phyloP scores from a whole-genome alignment of 1,284 basidiomycete species.

The Vanrija humicola region DNA sequence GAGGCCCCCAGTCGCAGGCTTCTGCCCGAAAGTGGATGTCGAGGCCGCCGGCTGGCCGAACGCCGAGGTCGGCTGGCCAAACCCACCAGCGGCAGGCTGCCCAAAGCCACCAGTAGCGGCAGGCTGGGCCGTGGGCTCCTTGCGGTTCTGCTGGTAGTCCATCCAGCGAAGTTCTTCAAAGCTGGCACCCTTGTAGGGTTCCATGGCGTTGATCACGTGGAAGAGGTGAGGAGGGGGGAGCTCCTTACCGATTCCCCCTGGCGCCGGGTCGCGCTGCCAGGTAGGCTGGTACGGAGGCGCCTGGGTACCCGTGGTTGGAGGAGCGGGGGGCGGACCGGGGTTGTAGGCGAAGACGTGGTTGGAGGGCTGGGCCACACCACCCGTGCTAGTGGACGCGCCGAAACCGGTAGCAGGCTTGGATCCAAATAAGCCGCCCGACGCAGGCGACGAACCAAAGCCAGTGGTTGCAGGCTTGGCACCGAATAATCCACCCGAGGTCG shows the following conservation, averaged over 20 bases:
- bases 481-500: conserved; percentile 27
- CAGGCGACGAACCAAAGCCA: conserved; percentile 42
- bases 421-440: conserved; percentile 42
- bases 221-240: conserved; percentile 34
- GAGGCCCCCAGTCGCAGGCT: conserved; percentile 26
- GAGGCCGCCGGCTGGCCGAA: conserved; percentile 20
- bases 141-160: conserved; percentile 58
- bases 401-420: conserved; percentile 36
- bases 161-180: conserved; percentile 51
- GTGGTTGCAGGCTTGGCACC: conserved; percentile 30
- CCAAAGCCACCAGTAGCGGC: conserved; percentile 38
- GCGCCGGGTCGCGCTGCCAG: conserved; percentile 42
- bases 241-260: conserved; percentile 12
- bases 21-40: conserved; percentile 33
- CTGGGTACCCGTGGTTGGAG: conserved; percentile 36
- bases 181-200: conserved; percentile 38
- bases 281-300: conserved; percentile 40
- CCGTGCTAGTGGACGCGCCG: conserved; percentile 16
- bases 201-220: conserved; percentile 45
- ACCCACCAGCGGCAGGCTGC: conserved; percentile 47
- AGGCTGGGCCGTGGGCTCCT: conserved; percentile 37
- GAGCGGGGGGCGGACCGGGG: conserved; percentile 22
- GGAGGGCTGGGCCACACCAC: conserved; percentile 18
- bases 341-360: conserved; percentile 30
- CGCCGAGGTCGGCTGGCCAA: conserved; percentile 43